Evolutionary conservation across 176 grass and related monocot genomes (phyloP).

Genomic region (Oryza rufipogon): DNA sequence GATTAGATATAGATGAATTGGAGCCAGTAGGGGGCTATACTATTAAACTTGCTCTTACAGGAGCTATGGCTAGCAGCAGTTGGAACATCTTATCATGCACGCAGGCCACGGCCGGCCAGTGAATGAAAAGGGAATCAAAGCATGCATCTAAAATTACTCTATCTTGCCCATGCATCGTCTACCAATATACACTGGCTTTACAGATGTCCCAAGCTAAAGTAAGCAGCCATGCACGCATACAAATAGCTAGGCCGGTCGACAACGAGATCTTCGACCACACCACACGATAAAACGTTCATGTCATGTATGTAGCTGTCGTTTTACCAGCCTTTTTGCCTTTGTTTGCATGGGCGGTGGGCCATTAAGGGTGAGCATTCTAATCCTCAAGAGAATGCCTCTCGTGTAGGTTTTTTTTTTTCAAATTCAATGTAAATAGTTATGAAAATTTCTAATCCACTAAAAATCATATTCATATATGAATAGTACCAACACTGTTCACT

Average conservation of each 20-base stretch:
- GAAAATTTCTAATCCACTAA: too few relatives aligned
- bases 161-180: background rate
- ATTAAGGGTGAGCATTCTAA: too few relatives aligned
- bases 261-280: background rate
- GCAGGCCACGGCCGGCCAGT: background rate
- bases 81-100: background rate
- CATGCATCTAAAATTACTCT: background rate
- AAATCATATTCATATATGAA: too few relatives aligned
- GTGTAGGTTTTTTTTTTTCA: too few relatives aligned
- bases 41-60: background rate
- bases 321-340: background rate
- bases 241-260: background rate
- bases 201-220: background rate
- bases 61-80: background rate
- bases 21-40: too few relatives aligned
- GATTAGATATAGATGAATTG: too few relatives aligned
- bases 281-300: background rate
- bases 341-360: conserved; percentile 2
- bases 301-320: background rate
- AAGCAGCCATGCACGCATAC: background rate
- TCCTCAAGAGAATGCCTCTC: too few relatives aligned
- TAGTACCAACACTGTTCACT: too few relatives aligned
- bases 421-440: too few relatives aligned
- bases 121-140: background rate
- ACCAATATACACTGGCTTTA: too few relatives aligned